Evolutionary conservation across 306 rosid species (phyloP), one percentile per base, ranked within the genome.

Genomic region (Glycine latifolia): DNA sequence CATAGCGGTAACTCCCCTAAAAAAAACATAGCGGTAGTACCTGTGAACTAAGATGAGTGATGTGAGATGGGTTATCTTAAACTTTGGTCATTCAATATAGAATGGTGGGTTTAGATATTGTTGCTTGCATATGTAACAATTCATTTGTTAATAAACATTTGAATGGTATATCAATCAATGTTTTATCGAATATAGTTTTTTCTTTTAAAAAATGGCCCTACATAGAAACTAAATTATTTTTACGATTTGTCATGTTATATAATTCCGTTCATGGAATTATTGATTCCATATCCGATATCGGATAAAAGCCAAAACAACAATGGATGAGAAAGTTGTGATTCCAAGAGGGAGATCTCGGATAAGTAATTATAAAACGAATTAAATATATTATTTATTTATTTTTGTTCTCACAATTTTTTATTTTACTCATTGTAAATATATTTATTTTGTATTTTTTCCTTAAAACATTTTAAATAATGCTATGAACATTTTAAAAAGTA

Each of bases 291-390:
- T 62, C 67, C 13, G 6, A 67, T 14, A 41, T n/a, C 6, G 2
- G 20, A 15, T 7, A 67, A 67, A 39, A 15, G 78, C 53, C 10
- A 75, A 75, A 61, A 56, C 7, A 20, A 75, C 3, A 52, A 44
- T 3, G 67, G 33, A 76, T 67, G 39, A 47, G 62, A 48, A 48
- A 9, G 49, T 4, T 75, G 71, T 76, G 71, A 61, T 4, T 62
- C 16, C 26, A 68, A 68, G 56, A 68, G 56, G 4, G 13, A 68
- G 58, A 47, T 47, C 0, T 44, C 0, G 12, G 50, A 60, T 49
- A 26, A 26, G 31, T 26, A 26, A 26, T 26, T 26, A 26, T 26
- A 26, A 26, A 26, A 26, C 1, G 31, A 20, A 20, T 20, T 20
- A 20, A 20, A 20, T 20, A 20, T 20, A 20, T 20, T 0, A 0